Evolutionary conservation across 352 stramenopile genomes (phyloP).

Genomic region (Phytopythium helicoides): DNA sequence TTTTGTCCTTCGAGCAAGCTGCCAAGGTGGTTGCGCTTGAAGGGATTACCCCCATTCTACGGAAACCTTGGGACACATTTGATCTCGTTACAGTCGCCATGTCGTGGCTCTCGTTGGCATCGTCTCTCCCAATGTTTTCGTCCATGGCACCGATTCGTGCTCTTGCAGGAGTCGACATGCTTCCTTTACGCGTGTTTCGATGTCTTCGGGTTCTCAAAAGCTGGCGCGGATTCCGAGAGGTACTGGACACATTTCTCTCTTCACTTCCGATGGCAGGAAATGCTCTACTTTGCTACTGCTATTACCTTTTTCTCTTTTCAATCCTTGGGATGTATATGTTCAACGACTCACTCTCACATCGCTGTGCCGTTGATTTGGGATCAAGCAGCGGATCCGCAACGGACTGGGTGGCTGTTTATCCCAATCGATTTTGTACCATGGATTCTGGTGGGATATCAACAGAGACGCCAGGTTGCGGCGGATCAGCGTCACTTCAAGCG

Average conservation of each 20-base stretch:
- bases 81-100: conserved; percentile 59
- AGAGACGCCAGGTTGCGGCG: neutral
- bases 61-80: conserved; percentile 69
- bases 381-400: conserved; percentile 15
- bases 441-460: too few species aligned
- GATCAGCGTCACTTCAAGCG: conserved; percentile 20
- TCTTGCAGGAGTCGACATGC: conserved; percentile 62
- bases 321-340: conserved; percentile 88
- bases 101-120: conserved; percentile 60
- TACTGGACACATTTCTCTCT: conserved; percentile 73
- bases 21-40: conserved; percentile 66
- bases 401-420: conserved; percentile 50
- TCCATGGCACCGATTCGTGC: conserved; percentile 9
- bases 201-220: conserved; percentile 64
- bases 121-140: conserved; percentile 10
- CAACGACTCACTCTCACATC: conserved; percentile 75
- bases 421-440: conserved; percentile 52
- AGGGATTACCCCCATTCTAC: conserved; percentile 50
- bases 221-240: conserved; percentile 76
- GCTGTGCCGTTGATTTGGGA: conserved; percentile 45
- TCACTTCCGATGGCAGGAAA: conserved; percentile 73
- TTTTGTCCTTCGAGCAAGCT: conserved; percentile 69
- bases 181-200: conserved; percentile 72
- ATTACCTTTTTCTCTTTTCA: conserved; percentile 85
- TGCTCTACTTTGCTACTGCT: conserved; percentile 76